Conservation (phyloP, 768 basidiomycete genomes). For the Hypholoma fasciculare region DNA sequence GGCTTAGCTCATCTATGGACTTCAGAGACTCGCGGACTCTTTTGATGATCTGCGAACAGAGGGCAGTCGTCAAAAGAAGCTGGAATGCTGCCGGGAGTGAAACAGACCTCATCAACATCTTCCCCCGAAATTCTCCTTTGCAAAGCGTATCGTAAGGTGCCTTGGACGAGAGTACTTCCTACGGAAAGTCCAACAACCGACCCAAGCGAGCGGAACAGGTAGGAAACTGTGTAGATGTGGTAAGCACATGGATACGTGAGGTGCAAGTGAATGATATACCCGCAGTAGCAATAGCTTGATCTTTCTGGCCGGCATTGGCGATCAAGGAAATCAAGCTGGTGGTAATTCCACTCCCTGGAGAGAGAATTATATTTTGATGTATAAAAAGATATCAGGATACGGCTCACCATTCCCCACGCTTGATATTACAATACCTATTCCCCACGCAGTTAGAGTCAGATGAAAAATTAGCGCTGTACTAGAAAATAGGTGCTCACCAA, state of each 20-base stretch:
- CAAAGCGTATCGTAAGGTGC: slow-evolving; percentile 44
- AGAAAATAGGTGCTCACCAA: slow-evolving; percentile 32
- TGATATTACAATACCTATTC: slow-evolving; percentile 32
- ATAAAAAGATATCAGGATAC: background rate
- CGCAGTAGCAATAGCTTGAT: slow-evolving; percentile 68
- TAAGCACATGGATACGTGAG: background rate
- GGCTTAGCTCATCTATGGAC: slow-evolving; percentile 45
- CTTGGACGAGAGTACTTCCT: slow-evolving; percentile 57
- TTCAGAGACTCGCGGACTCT: slow-evolving; percentile 51
- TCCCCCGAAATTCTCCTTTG: slow-evolving; percentile 39
- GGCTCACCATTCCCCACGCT: slow-evolving; percentile 40
- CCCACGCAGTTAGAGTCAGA: background rate
- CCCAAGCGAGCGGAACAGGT: slow-evolving; percentile 67
- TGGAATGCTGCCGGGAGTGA: background rate
- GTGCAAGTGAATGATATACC: slow-evolving; percentile 30
- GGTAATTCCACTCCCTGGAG: slow-evolving; percentile 50
- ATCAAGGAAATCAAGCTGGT: slow-evolving; percentile 61
- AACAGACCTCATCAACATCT: slow-evolving; percentile 54
- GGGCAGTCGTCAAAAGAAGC: background rate
- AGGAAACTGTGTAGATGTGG: slow-evolving; percentile 44
- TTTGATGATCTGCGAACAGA: slow-evolving; percentile 38
- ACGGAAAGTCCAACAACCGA: slow-evolving; percentile 57
- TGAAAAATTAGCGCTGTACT: background rate
- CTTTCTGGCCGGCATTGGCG: slow-evolving; percentile 58
- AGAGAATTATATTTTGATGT: background rate